Percentiles rank a stretch among this genome's conserved stretches.
Evolutionary conservation across 2,329 filamentous ascomycete species (phyloP).

Genomic region (Cadophora gregata): DNA sequence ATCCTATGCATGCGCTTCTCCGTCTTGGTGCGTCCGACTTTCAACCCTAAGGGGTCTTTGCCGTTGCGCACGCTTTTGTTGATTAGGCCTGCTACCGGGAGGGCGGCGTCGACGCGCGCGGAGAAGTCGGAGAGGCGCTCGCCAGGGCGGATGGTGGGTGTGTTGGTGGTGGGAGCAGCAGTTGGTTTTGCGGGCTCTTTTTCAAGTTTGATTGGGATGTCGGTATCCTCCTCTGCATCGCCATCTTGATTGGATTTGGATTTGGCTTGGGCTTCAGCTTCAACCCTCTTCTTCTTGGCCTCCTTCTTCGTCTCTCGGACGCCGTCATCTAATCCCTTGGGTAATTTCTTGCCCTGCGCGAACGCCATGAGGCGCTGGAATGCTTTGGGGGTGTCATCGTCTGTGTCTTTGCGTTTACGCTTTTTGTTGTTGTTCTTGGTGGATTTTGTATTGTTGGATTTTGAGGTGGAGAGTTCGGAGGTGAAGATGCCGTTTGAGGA

Average conservation of each 20-base stretch:
- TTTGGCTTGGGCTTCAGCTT: constrained; percentile 16
- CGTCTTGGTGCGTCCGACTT: constrained; percentile 77
- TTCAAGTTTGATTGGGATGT: background rate
- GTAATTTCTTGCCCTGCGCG: constrained; percentile 63
- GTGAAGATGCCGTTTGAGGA: constrained; percentile 47
- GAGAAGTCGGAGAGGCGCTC: constrained; percentile 84
- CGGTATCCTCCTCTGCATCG: constrained; percentile 28
- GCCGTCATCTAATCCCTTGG: constrained; percentile 76
- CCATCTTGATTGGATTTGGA: background rate
- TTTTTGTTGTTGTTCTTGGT: constrained; percentile 53
- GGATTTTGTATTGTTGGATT: constrained; percentile 9
- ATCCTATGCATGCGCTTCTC: constrained; percentile 83
- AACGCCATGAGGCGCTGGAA: constrained; percentile 87
- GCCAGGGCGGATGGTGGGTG: constrained; percentile 78
- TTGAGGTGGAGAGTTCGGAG: constrained; percentile 42
- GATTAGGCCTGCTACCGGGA: constrained; percentile 76
- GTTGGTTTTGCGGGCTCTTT: too few species aligned
- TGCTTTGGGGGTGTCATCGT: constrained; percentile 85
- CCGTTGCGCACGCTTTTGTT: constrained; percentile 64
- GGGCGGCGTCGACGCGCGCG: constrained; percentile 80
- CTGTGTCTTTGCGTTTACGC: constrained; percentile 54
- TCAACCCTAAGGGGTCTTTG: constrained; percentile 68
- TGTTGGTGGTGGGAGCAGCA: too few species aligned
- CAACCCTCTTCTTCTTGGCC: constrained; percentile 38
- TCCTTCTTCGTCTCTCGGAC: constrained; percentile 46